These are phyloP conservation scores for Cystobasidium onofrii DNA, from an alignment of 768 basidiomycete species.

Conservation along the genomic window DNA sequence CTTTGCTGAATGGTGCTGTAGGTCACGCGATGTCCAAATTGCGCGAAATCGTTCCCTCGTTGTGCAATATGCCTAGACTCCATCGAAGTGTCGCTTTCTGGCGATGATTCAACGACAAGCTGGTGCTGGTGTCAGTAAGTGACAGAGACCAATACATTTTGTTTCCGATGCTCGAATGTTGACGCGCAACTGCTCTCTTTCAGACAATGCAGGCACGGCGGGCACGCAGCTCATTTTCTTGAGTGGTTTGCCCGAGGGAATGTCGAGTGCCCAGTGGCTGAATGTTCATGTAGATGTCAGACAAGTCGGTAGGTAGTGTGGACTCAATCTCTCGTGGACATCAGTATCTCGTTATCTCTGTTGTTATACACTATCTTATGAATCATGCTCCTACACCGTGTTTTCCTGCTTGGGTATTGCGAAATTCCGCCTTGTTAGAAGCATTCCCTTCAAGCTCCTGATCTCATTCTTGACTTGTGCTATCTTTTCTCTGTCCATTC, in stretches of 20 bases:
- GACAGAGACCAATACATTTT: not conserved
- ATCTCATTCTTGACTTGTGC: conserved; percentile 4
- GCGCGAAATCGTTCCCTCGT: conserved; percentile 27
- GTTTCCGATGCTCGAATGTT: not conserved
- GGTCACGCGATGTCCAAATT: conserved; percentile 31
- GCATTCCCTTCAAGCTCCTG: conserved; percentile 1
- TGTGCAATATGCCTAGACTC: conserved; percentile 20
- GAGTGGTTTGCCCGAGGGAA: conserved; percentile 32
- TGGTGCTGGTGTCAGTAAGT: conserved; percentile 29
- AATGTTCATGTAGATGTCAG: conserved; percentile 27
- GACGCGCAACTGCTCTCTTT: not conserved
- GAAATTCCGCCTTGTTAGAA: conserved; percentile 16
- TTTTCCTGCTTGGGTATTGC: not conserved
- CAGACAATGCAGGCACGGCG: conserved; percentile 32
- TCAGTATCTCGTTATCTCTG: not conserved
- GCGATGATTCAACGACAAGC: conserved; percentile 8
- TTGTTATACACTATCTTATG: not conserved
- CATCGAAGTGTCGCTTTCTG: conserved; percentile 12
- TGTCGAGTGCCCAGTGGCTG: conserved; percentile 29
- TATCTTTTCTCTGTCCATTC: conserved; percentile 12
- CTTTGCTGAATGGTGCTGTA: not conserved
- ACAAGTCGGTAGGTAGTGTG: not conserved
- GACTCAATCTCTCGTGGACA: too few species aligned
- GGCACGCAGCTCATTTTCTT: conserved; percentile 27
- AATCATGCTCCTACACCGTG: not conserved